Base-by-base conservation (phyloP, 2,329 filamentous ascomycete genomes). In the Diaporthe humulicola region DNA sequence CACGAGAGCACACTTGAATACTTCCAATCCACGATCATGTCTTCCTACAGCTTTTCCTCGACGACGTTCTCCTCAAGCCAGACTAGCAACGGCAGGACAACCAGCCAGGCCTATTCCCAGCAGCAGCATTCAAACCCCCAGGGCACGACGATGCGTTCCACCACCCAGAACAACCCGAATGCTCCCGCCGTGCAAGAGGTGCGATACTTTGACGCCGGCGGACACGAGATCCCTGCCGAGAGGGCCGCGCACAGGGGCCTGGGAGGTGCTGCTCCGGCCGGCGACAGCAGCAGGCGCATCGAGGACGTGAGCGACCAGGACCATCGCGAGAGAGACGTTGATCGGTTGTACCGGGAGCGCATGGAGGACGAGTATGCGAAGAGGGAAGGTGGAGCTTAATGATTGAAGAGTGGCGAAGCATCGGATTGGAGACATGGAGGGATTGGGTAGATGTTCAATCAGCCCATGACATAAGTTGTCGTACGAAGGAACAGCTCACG, bases 331-430 rank as follows among this genome's bases (percentile, higher is more conserved):
- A 38, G 52, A 5, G 70, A 56, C 4, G 54, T 45, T 22, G 70
- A 64, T 36, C 57, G 70, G 12, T 25, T 72, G 54, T 90, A 90
- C 70, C 87, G 89, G 75, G 88, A 89, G 80, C 80, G 83, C 5
- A 89, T 90, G 79, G 88, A 90, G 83, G 88, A 90, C 57, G 88
- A 89, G 80, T 90, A 89, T 76, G 88, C 88, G 58, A 90, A 89
- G 84, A 81, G 87, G 50, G 88, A 89, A 70, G 88, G 88, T 9
- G 88, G 88, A 38, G 84, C 87, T 22, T 89, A 22, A 73, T 28
- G 33, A 3, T 12, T 6, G 19, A 12, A 33, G 2, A 2, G n/a
- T 2, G 19, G 25, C n/a, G n/a, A n/a, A 33, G 1, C 10, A 17
- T 19, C 17, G 5, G 5, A 22, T 8, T 15, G 0, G 17, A 3